Base-by-base conservation (phyloP, 805 yeast genomes). In the Saccharomycopsis fodiens region DNA sequence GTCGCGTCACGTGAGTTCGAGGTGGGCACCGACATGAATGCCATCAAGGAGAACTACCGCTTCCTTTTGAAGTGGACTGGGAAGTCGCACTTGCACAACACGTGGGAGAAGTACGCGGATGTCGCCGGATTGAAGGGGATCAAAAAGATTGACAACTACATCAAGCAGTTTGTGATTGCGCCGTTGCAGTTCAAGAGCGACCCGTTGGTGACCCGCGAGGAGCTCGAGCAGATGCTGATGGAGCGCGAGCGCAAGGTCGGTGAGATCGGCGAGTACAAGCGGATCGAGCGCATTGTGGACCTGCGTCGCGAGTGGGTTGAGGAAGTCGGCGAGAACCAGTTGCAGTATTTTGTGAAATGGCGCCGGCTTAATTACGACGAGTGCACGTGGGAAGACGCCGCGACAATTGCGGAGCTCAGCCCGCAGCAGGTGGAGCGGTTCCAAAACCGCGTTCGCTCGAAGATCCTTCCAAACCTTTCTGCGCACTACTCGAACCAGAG, bases 311-410 rank as follows among this genome's bases (percentile, higher is more conserved):
- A 76, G 29, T 73, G 71, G 12, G 48, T 59, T 6, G 68, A 69
- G 29, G 88, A 79, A 10, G 75, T 70, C 44, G 88, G 85, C 34
- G 73, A 72, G 25, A 77, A 82, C 19, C 79, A 74, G 45, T 69
- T 93, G 51, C 82, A 81, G 59, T 93, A 93, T 62, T 76, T 82
- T 50, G 91, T 89, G 50, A 93, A 93, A 63, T 93, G 98, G 98
- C 82, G 79, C 59, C 74, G 97, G 45, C 72, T 93, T 22, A 85
- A 88, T 57, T 93, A 93, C 59, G 97, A 94, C 63, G 95, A 85
- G 56, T 86, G 96, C 48, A 87, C 97, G 3, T 93, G 97, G 97
- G 99, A 93, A 65, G 76, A 79, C 54, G 97, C 97, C 1, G 82
- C 80, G 42, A 82, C 78, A 52, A 87, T 93, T 54, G 97, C 93